A percentile compares a stretch with the other conserved stretches of the same genome.
These are phyloP conservation scores for Lecanosticta acicola DNA, from an alignment of 2,329 filamentous ascomycete species.

Conservation along the genomic window DNA sequence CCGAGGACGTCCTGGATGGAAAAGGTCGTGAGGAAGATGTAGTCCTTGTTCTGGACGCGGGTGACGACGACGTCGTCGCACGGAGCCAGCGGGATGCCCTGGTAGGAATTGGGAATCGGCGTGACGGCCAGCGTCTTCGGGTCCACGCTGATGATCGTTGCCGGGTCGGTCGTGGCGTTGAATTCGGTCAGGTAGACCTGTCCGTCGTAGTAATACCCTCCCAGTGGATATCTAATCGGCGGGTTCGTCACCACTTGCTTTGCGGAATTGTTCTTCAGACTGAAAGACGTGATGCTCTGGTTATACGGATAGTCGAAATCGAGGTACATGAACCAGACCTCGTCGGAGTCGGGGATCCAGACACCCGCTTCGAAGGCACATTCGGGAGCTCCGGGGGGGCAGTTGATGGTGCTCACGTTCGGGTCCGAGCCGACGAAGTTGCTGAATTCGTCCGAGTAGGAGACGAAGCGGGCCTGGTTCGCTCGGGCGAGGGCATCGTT, in stretches of 20 bases:
- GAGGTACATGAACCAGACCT: constrained; percentile 6
- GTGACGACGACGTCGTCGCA: constrained; percentile 6
- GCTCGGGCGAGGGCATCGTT: constrained; percentile 1
- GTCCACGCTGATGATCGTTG: constrained; percentile 3
- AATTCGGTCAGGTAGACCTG: constrained; percentile 4
- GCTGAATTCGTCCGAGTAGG: constrained; percentile 4
- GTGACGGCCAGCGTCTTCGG: constrained; percentile 1
- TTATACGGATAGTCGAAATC: constrained; percentile 6
- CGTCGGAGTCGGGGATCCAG: constrained; percentile 6
- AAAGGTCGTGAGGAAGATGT: constrained; percentile 6
- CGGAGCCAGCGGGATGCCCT: constrained; percentile 4
- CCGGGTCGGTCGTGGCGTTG: constrained; percentile 3
- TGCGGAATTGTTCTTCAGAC: not conserved
- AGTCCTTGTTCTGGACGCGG: not conserved
- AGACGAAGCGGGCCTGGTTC: constrained; percentile 3
- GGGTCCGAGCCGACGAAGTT: not conserved
- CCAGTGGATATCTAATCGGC: not conserved
- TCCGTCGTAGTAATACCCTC: constrained; percentile 2
- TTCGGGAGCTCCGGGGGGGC: not conserved
- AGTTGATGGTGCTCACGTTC: not conserved
- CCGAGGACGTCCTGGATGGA: not conserved
- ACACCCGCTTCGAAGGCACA: constrained; percentile 8
- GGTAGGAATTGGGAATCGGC: constrained; percentile 3
- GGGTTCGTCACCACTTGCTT: constrained; percentile 1
- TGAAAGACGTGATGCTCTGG: constrained; percentile 3